Evolutionary conservation across 345 rosid genomes (phyloP), one percentile per base, ranked within the genome.

Genomic region (Eucalyptus regnans): DNA sequence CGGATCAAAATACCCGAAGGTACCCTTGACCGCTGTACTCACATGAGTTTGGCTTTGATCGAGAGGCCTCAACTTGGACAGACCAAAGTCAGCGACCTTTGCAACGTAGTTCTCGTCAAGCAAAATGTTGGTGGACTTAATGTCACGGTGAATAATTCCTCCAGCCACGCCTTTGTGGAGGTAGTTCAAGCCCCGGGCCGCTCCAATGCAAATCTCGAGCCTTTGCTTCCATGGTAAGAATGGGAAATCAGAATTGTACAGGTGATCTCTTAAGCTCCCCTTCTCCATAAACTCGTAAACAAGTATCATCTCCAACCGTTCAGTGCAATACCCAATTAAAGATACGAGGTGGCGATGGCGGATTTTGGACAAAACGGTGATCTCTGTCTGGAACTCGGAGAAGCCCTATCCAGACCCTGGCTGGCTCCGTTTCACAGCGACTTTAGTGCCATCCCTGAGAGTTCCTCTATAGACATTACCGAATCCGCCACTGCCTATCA

Each of bases 341-440:
- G 99, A 93, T 48, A 95, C 96, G 4, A 96, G 95, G 84, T 96
- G 95, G 23, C 91, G 94, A 86, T 95, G 98, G 4, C 93, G 89
- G 80, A 95, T 95, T 88, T 94, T 96, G 58, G 96, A 96, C 64
- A 96, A 89, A 62, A 94, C 91, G 87, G 86, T 93, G 90, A 95
- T 85, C 90, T 93, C 96, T 2, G 95, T 93, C 58, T 91, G 92
- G 88, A 94, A 95, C 89, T 95, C 96, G 4, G 89, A 86, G 18
- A 92, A 81, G 56, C 94, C 96, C 84, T 95, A 94, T 46, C 91
- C 92, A 43, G 92, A 92, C 43, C 93, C 94, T 8, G 93, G 93
- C 17, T 93, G 44, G 46, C 94, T 88, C 89, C 95, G 68, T 58
- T 94, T 95, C 50, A 93, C 94, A 4, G 96, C 95, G 13, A 95